phyloP scores from a whole-genome alignment of 768 basidiomycete species.

The Phanerochaete sordida region DNA sequence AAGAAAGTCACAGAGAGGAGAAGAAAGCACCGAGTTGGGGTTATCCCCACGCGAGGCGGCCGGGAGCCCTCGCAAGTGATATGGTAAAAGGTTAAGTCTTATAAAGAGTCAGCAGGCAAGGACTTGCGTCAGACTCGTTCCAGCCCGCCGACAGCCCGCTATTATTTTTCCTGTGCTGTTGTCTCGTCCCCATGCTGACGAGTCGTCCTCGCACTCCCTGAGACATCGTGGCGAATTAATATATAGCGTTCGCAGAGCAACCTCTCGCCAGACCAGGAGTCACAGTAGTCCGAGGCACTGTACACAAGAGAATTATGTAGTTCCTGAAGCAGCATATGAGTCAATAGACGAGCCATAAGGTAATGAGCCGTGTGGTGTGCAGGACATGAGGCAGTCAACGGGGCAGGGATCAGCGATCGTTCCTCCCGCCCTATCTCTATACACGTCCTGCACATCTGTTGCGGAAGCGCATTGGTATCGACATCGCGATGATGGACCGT shows the following conservation, averaged over 20 bases:
- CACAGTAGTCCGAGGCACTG: background rate
- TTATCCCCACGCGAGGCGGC: constrained; percentile 22
- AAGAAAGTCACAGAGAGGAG: background rate
- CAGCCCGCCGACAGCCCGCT: constrained; percentile 4
- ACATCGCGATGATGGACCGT: background rate
- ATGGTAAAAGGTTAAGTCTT: constrained; percentile 10
- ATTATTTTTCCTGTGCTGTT: background rate
- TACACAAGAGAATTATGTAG: background rate
- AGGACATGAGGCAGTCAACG: background rate
- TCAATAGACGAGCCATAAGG: background rate
- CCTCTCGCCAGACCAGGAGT: background rate
- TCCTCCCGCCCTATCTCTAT: background rate
- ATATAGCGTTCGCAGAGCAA: background rate
- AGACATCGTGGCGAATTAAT: background rate
- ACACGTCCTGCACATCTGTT: background rate
- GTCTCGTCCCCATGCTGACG: constrained; percentile 6
- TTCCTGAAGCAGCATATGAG: background rate
- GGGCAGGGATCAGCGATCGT: constrained; percentile 2
- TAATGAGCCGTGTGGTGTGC: background rate
- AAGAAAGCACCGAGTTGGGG: constrained; percentile 16
- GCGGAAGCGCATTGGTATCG: background rate
- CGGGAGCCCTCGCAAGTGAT: constrained; percentile 19
- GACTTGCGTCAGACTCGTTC: constrained; percentile 10
- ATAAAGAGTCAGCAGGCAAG: constrained; percentile 2
- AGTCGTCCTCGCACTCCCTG: background rate